Conservation (phyloP, 306 rosid genomes). For the Sindora glabra region DNA sequence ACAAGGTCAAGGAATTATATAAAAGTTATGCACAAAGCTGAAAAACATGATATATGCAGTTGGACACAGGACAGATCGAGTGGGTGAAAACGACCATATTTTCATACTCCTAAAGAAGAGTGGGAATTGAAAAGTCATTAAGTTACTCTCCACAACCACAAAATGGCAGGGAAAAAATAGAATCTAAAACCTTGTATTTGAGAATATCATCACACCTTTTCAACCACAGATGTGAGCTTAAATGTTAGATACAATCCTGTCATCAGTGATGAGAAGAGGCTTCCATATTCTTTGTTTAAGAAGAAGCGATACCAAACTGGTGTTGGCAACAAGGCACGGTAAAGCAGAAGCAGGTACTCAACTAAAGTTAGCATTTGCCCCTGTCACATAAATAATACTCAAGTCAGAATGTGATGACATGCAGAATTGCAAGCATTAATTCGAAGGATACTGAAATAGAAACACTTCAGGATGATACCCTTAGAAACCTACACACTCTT, state of each 20-base stretch:
- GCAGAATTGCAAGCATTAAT: not conserved
- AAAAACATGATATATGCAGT: not conserved
- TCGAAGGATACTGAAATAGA: too few relatives aligned
- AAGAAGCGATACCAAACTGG: conserved; percentile 99
- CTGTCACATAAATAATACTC: conserved; percentile 32
- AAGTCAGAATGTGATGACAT: conserved; percentile 16
- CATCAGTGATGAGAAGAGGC: conserved; percentile 88
- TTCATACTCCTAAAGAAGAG: not conserved
- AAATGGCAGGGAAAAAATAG: not conserved
- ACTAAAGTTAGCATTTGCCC: conserved; percentile 93
- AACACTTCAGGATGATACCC: too few relatives aligned
- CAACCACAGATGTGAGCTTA: conserved; percentile 93
- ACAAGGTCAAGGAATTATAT: not conserved
- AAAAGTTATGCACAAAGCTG: not conserved
- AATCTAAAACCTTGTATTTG: not conserved
- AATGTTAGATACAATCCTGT: conserved; percentile 93
- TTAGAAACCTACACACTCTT: too few relatives aligned
- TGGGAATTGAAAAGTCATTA: not conserved
- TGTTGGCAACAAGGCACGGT: conserved; percentile 93
- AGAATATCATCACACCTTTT: conserved; percentile 52
- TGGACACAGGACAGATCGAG: not conserved
- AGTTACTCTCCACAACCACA: not conserved
- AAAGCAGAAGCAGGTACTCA: conserved; percentile 78
- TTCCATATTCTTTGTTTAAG: conserved; percentile 96
- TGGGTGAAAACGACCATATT: not conserved